These are phyloP conservation scores for Pleurotus salmoneostramineus DNA, from an alignment of 768 basidiomycete genomes.

Conservation along the genomic window DNA sequence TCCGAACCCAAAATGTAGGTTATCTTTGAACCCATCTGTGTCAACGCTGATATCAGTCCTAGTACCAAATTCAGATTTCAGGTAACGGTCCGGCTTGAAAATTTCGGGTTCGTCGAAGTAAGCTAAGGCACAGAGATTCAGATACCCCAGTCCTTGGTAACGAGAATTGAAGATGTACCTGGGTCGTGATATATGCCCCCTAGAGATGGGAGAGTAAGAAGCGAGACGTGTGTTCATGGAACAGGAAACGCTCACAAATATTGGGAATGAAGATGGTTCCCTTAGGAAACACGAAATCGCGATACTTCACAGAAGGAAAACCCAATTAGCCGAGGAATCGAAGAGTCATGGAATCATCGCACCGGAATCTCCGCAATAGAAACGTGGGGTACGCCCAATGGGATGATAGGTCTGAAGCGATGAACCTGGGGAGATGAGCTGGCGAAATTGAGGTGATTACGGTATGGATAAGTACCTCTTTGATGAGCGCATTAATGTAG, in stretches of 20 bases:
- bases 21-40: constrained; percentile 9
- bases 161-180: background rate
- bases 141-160: background rate
- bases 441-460: background rate
- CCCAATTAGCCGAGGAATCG: background rate
- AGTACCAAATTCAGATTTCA: constrained; percentile 13
- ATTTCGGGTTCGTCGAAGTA: constrained; percentile 8
- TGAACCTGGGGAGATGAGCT: constrained; percentile 8
- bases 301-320: background rate
- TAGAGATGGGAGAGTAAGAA: background rate
- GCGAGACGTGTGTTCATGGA: background rate
- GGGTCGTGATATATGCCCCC: background rate
- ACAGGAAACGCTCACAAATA: background rate
- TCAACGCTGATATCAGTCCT: constrained; percentile 10
- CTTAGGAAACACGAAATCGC: background rate
- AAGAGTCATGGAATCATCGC: background rate
- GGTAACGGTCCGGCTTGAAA: constrained; percentile 12
- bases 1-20: constrained; percentile 13
- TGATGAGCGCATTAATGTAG: constrained; percentile 20
- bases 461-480: constrained; percentile 11
- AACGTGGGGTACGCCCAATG: constrained; percentile 16
- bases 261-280: background rate
- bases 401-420: constrained; percentile 16
- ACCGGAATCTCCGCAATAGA: background rate
- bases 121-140: background rate